Evolutionary conservation across 768 basidiomycete species (phyloP).

Genomic region (Grammothele lineata): DNA sequence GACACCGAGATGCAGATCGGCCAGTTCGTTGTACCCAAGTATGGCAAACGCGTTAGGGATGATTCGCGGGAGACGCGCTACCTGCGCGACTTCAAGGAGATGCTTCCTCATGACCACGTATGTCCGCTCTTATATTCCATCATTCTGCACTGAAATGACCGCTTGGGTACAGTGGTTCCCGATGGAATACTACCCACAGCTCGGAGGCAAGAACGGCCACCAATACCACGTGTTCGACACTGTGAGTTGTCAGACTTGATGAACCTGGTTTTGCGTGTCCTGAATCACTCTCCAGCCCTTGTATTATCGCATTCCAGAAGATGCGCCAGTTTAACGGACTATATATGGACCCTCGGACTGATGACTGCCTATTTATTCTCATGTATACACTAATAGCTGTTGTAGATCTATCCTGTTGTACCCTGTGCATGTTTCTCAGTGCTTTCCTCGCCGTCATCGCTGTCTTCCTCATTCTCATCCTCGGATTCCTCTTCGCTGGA

Average conservation of each 20-base stretch:
- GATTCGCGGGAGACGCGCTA: constrained; percentile 63
- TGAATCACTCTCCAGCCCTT: constrained; percentile 25
- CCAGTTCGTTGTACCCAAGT: constrained; percentile 72
- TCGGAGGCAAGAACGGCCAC: constrained; percentile 64
- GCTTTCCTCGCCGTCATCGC: constrained; percentile 12
- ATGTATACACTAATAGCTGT: constrained; percentile 9
- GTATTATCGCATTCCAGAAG: constrained; percentile 39
- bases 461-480: constrained; percentile 28
- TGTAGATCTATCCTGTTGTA: constrained; percentile 15
- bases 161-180: constrained; percentile 64
- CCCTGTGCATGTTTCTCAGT: constrained; percentile 14
- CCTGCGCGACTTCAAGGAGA: constrained; percentile 60
- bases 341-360: constrained; percentile 18
- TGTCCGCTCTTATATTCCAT: neutral
- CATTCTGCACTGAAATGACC: neutral
- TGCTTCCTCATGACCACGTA: constrained; percentile 64
- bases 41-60: constrained; percentile 49
- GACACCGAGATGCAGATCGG: constrained; percentile 90
- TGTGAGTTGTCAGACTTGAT: constrained; percentile 34
- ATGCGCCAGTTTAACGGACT: too few relatives aligned
- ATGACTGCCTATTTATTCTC: constrained; percentile 2
- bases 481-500: constrained; percentile 26
- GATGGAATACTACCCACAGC: constrained; percentile 58
- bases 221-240: constrained; percentile 76
- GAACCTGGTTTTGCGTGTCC: neutral